phyloP scores from a whole-genome alignment of 2,329 filamentous ascomycete species.

The Hypomyces rosellus region DNA sequence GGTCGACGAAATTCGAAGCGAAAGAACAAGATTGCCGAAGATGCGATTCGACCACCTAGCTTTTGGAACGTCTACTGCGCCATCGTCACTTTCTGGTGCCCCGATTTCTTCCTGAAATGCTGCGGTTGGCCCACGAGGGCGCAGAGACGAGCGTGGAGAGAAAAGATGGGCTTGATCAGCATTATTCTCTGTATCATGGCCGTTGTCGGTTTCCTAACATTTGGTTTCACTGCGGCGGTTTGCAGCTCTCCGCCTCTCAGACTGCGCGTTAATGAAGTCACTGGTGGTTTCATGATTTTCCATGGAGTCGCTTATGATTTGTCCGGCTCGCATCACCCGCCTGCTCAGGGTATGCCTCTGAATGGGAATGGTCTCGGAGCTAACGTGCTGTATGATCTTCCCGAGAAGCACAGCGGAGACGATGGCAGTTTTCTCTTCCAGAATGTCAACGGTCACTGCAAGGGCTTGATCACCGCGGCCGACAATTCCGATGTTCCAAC shows the following conservation, averaged over 20 bases:
- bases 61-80: slow-evolving; percentile 95
- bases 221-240: slow-evolving; percentile 87
- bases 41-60: slow-evolving; percentile 71
- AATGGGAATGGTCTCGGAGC: slow-evolving; percentile 43
- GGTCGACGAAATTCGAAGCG: slow-evolving; percentile 39
- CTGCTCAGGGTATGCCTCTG: slow-evolving; percentile 68
- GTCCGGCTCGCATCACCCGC: slow-evolving; percentile 67
- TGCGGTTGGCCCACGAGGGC: slow-evolving; percentile 71
- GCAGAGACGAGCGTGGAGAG: slow-evolving; percentile 89
- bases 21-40: slow-evolving; percentile 47
- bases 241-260: slow-evolving; percentile 68
- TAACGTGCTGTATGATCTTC: slow-evolving; percentile 84
- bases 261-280: slow-evolving; percentile 76
- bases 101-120: slow-evolving; percentile 80
- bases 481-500: slow-evolving; percentile 71
- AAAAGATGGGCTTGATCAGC: slow-evolving; percentile 96
- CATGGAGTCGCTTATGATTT: slow-evolving; percentile 89
- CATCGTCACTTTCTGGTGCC: slow-evolving; percentile 90
- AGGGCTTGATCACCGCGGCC: slow-evolving; percentile 72
- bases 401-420: slow-evolving; percentile 73
- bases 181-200: slow-evolving; percentile 84
- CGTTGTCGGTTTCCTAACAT: slow-evolving; percentile 90
- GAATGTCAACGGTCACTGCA: slow-evolving; percentile 96
- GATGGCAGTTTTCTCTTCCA: slow-evolving; percentile 98
- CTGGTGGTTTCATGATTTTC: slow-evolving; percentile 85